phyloP scores from a whole-genome alignment of 768 basidiomycete species.

The Lepiota venenata region DNA sequence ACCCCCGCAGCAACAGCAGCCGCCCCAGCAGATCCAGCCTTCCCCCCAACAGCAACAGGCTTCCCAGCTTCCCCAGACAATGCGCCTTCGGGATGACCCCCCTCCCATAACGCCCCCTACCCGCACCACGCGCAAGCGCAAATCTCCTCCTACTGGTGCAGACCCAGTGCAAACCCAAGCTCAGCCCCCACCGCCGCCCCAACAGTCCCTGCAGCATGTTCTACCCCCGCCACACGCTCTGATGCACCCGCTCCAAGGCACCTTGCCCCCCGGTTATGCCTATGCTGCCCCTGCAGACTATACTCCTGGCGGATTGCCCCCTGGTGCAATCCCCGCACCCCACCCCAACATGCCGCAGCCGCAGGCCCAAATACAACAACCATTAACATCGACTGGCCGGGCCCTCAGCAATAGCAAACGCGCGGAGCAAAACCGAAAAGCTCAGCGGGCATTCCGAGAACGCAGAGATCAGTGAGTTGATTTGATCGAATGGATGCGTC shows the following conservation, averaged over 20 bases:
- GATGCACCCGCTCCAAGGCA: conserved; percentile 43
- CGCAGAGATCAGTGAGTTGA: conserved; percentile 79
- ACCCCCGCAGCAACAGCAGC: conserved; percentile 12
- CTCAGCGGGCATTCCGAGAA: conserved; percentile 88
- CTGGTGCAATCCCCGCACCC: conserved; percentile 19
- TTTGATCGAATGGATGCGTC: not conserved
- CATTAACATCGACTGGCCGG: conserved; percentile 36
- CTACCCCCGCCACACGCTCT: conserved; percentile 53
- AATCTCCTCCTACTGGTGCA: conserved; percentile 49
- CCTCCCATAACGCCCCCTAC: conserved; percentile 41
- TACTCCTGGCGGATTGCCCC: conserved; percentile 50
- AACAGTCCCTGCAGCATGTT: conserved; percentile 43
- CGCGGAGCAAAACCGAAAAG: conserved; percentile 93
- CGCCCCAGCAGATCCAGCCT: conserved; percentile 14
- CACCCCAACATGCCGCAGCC: conserved; percentile 24
- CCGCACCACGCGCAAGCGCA: conserved; percentile 60
- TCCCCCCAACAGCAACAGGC: conserved; percentile 13
- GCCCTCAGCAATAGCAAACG: conserved; percentile 78
- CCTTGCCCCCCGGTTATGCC: conserved; percentile 46
- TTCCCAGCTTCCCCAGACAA: conserved; percentile 25
- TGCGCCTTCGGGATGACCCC: conserved; percentile 64
- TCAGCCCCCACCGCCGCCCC: conserved; percentile 26
- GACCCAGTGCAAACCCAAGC: conserved; percentile 28
- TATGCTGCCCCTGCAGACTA: conserved; percentile 47
- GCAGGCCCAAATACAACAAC: conserved; percentile 27